Evolutionary conservation across 768 basidiomycete genomes (phyloP).

Genomic region (Leucosporidium creatinivorum): DNA sequence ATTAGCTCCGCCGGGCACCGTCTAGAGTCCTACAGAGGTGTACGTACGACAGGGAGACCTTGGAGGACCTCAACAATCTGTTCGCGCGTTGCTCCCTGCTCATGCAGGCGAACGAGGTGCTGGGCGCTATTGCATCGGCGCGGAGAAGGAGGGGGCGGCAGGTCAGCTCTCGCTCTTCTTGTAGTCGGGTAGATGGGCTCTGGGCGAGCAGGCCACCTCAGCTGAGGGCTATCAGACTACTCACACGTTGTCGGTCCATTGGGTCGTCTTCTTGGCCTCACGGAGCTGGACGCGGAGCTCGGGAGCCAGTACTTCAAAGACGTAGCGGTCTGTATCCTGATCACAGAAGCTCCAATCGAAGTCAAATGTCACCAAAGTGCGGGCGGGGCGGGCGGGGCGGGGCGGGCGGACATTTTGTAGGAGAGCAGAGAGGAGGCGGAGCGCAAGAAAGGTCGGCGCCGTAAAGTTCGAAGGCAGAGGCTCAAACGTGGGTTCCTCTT

Average conservation of each 20-base stretch:
- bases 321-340: slow-evolving; percentile 86
- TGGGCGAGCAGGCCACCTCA: not conserved
- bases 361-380: slow-evolving; percentile 72
- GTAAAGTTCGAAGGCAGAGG: not conserved
- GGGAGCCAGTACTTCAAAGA: slow-evolving; percentile 73
- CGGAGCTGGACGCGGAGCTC: slow-evolving; percentile 78
- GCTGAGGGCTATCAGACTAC: slow-evolving; percentile 33
- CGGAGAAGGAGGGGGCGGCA: not conserved
- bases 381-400: not conserved
- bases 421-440: not conserved
- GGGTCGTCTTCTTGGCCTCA: slow-evolving; percentile 52
- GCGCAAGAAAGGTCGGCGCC: not conserved
- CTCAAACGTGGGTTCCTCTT: not conserved
- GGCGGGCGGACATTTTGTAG: not conserved
- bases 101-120: slow-evolving; percentile 61
- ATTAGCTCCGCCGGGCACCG: not conserved
- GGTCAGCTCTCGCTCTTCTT: too few relatives aligned
- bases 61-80: slow-evolving; percentile 72
- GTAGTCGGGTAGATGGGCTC: too few relatives aligned
- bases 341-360: slow-evolving; percentile 78
- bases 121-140: slow-evolving; percentile 52
- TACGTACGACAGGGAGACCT: slow-evolving; percentile 76
- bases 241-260: slow-evolving; percentile 96
- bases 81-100: slow-evolving; percentile 58
- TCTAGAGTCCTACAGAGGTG: not conserved